Evolutionary conservation across 768 basidiomycete genomes (phyloP), one percentile per base, ranked within the genome.

Genomic region (Solioccasus polychromus): DNA sequence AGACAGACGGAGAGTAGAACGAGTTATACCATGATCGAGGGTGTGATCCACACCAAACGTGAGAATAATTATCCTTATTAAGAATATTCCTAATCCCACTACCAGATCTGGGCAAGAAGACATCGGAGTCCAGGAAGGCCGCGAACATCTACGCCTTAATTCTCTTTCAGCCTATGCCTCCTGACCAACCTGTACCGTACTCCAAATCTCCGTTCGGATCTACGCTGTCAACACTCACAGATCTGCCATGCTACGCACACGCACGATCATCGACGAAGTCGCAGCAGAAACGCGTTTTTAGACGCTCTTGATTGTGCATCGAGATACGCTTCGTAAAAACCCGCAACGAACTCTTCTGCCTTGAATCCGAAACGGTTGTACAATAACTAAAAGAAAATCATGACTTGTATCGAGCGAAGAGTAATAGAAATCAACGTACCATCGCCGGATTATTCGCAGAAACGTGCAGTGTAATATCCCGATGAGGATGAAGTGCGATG

Each of bases 351-450:
- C 58, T 86, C 87, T 65, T 91, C 88, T 0, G 86, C 85, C 54
- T 92, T 91, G 74, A 92, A 90, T 22, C 89, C 88, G 55, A 92
- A 90, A 39, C 80, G 82, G 51, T 92, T 91, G 66, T 91, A 92
- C n/a, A 92, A 63, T 4, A 90, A 67, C 88, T 89, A 8, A 8
- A 14, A 5, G 5, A 8, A 5, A 34, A 41, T 14, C 18, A 5
- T 30, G 34, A 24, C 19, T 23, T 18, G 6, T 18, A 50, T n/a
- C n/a, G n/a, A 28, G 7, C 28, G 12, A 7, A 28, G 12, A 28
- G 28, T 7, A 28, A 28, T 4, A 28, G 4, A 5, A 4, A 23
- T n/a, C n/a, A 29, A 52, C 59, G 36, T 38, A 85, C 85, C 85
- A 88, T 85, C 17, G 88, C 89, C 5, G 87, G 78, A 55, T 79